These are phyloP conservation scores for Tetradesmus lagerheimii DNA, from an alignment of 139 green algal species.

Conservation along the genomic window DNA sequence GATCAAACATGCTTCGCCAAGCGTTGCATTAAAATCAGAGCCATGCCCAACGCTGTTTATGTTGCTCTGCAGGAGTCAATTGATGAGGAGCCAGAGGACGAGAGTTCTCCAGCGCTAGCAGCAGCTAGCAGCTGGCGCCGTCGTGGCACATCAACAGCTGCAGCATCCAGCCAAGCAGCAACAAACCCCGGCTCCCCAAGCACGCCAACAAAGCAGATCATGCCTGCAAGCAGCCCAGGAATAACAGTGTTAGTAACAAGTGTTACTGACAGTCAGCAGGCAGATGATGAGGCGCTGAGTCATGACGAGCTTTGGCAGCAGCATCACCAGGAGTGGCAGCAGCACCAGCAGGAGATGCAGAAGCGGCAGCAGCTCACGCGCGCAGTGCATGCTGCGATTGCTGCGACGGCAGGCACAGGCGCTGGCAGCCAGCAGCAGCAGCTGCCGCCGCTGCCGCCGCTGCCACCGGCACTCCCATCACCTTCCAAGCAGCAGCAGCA, in stretches of 20 bases:
- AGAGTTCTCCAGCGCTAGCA: neutral
- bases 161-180: neutral
- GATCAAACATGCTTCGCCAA: too few species aligned
- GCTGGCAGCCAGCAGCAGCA: neutral
- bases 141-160: neutral
- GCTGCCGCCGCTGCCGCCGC: neutral
- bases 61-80: slow-evolving; percentile 32
- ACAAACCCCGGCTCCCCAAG: neutral
- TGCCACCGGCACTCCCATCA: neutral
- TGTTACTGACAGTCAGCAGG: neutral
- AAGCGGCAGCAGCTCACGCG: neutral
- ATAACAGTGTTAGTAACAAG: neutral
- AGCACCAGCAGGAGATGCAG: slow-evolving; percentile 33
- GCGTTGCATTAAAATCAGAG: too few species aligned
- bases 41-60: neutral
- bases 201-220: slow-evolving; percentile 6
- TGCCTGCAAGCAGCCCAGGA: slow-evolving; percentile 3
- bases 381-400: slow-evolving; percentile 19
- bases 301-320: neutral
- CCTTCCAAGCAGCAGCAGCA: neutral
- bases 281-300: slow-evolving; percentile 3
- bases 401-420: neutral
- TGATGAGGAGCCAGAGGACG: slow-evolving; percentile 22
- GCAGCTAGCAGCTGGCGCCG: slow-evolving; percentile 22
- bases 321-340: slow-evolving; percentile 19